Base-by-base conservation (phyloP, 805 yeast species). In the Candida berthetii region DNA sequence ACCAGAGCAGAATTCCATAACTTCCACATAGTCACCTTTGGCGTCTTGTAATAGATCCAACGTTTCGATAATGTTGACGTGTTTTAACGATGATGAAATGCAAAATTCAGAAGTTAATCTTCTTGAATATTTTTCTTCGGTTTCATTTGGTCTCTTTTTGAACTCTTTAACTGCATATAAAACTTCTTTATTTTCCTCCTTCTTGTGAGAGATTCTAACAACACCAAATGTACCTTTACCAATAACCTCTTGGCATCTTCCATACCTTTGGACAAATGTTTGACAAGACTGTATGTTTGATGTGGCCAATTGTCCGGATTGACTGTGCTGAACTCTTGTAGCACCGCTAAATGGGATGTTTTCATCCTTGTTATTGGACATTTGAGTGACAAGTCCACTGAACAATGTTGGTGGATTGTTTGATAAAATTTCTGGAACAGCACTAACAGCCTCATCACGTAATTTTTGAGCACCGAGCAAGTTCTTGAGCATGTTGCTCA, bases 151-250 rank as follows among this genome's bases (percentile, higher is more conserved):
- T 38, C 71, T 72, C 43, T 77, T 67, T 47, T 80, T 78, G 59
- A 87, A 89, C 56, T 87, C 95, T 54, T 88, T 88, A n/a, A 88
- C 96, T 0, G 96, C 96, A 57, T 69, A 88, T 18, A 86, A 60
- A 14, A 64, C 62, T 49, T 76, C 81, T n/a, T 66, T 70, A 20
- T 48, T 33, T 13, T 50, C 54, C 9, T 65, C 49, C 53, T 76
- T 79, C 59, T 83, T 83, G 67, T 90, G 97, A 7, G 95, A 76
- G 5, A 93, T 78, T 46, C 96, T 72, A 17, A 91, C 98, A 36
- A 88, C 87, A 16, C 99, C 99, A 67, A 85, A 91, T 0, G 96
- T 81, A 17, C 98, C 98, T 39, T 85, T 76, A 20, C 99, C 99
- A 48, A 93, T 77, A 37, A 90, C 86, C 60, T 91, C 98, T 62